Base-by-base conservation (phyloP, 208 protist species). In the Leishmania gerbilli region DNA sequence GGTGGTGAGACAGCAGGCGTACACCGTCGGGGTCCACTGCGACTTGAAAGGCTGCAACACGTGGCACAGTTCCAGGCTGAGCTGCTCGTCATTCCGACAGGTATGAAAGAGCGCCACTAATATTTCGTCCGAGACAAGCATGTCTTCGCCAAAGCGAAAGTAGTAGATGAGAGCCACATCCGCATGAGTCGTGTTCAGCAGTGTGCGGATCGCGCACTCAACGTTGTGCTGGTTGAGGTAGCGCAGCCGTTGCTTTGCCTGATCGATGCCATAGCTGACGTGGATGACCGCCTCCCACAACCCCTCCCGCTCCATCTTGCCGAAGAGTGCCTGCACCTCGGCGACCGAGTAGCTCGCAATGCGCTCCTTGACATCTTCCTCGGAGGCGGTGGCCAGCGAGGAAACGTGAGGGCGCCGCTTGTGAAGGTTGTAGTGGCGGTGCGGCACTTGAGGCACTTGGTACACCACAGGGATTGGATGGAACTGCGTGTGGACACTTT, bases 1-100 rank as follows among this genome's bases (percentile, higher is more conserved):
- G 11, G 89, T 88, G 31, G 93, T 95, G 62, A 96, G 86, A 60
- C 91, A 95, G 74, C 91, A 96, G 19, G 91, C 91, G 84, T 93
- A 96, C 45, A 92, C 86, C 1, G 87, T 81, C 5, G 87, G 79
- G 17, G 86, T 91, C 93, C 91, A 96, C 42, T 88, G 80, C 31
- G 84, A 56, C 72, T 89, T 71, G 81, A 95, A 95, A 0, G 87
- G 84, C 40, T 86, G 79, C 17, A 96, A 60, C 1, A 49, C 76
- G 17, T 89, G 71, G 55, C 90, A 94, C 15, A 96, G 85, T 40
- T 87, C 82, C n/a, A 92, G 71, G 58, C 85, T 92, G 0, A 83
- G 79, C 68, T 86, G 76, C 71, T 86, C 76, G 53, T 87, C 81
- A 60, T 90, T 76, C 2, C 91, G 86, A 65, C 88, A 91, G 1